Percentiles rank a stretch among this genome's conserved stretches.
These are phyloP conservation scores for Symmetrospora coprosmae DNA, from an alignment of 768 basidiomycete genomes.

Conservation along the genomic window DNA sequence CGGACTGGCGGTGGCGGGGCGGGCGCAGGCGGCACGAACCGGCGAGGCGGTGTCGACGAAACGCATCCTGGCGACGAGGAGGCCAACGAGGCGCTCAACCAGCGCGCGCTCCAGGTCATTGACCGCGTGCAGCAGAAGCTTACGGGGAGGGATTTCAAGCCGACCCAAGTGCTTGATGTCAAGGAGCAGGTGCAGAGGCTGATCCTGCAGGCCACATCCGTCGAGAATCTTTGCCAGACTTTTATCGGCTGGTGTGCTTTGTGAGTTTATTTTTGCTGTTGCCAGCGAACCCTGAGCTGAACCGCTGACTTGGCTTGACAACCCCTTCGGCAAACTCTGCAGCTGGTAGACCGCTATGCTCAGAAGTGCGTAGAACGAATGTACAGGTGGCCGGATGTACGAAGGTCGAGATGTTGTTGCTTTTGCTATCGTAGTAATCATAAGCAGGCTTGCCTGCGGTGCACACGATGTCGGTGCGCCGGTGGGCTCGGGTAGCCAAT, in stretches of 20 bases:
- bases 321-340: no score
- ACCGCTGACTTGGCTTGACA: no score
- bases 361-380: no score
- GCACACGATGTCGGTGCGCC: no score
- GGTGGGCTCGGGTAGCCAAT: no score
- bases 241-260: slow-evolving; percentile 41
- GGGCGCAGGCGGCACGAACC: not conserved
- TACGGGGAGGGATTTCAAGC: slow-evolving; percentile 88
- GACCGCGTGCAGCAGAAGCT: slow-evolving; percentile 90
- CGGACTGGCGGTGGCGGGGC: not conserved
- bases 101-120: slow-evolving; percentile 76
- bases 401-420: no score
- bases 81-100: slow-evolving; percentile 72
- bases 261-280: slow-evolving; percentile 33
- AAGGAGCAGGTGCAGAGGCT: slow-evolving; percentile 76
- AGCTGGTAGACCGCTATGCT: no score
- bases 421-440: no score
- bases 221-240: slow-evolving; percentile 91
- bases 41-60: slow-evolving; percentile 46
- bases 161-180: slow-evolving; percentile 59
- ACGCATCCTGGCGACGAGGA: slow-evolving; percentile 79
- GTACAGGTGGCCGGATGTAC: no score
- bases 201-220: slow-evolving; percentile 76
- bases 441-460: no score
- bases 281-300: no score